Evolutionary conservation across 108 stramenopile genomes (phyloP), one percentile per base, ranked within the genome.

Genomic region (Skeletonema marinoi): DNA sequence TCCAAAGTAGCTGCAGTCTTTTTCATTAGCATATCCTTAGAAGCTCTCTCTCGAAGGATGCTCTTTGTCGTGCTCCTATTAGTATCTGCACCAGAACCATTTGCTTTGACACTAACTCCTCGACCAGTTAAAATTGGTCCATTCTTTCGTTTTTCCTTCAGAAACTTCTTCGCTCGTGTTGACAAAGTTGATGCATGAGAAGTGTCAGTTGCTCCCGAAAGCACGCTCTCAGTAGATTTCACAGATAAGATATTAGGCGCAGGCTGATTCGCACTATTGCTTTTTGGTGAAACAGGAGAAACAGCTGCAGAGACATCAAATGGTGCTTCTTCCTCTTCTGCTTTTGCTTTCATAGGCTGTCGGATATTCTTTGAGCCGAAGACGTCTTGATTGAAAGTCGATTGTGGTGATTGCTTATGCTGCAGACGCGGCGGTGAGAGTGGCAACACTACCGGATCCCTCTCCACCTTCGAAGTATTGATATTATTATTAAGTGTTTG

Each of bases 101-200:
- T 4, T 29, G 62, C 4, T 11, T 33, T 36, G 4, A 5, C 29
- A 36, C 16, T 10, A 35, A 35, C 63, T 38, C 65, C 39, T 29
- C n/a, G 31, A 29, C 44, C 42, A 32, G 48, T 32, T 30, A 67
- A 10, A 44, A 48, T 48, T n/a, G 66, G 21, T 3, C 14, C 33
- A 66, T 29, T 66, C 46, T 73, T 54, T 59, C 74, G 59, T 74
- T 81, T 81, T 46, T 75, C 65, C 71, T 70, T 71, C 44, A 81
- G 46, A 66, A 81, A 73, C 41, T 70, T 41, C n/a, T 65, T 75
- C 0, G 80, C 80, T 33, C 80, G 74, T 3, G 74, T 50, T 36
- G 80, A 81, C 21, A 81, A 46, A 10, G 74, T 68, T 4, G 79
- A 69, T 19, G 58, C 71, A 56, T 67, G 70, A 21, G 74, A 66